These are phyloP conservation scores for Radiomyces spectabilis DNA, from an alignment of 192 early-diverging fungal species.

Conservation along the genomic window DNA sequence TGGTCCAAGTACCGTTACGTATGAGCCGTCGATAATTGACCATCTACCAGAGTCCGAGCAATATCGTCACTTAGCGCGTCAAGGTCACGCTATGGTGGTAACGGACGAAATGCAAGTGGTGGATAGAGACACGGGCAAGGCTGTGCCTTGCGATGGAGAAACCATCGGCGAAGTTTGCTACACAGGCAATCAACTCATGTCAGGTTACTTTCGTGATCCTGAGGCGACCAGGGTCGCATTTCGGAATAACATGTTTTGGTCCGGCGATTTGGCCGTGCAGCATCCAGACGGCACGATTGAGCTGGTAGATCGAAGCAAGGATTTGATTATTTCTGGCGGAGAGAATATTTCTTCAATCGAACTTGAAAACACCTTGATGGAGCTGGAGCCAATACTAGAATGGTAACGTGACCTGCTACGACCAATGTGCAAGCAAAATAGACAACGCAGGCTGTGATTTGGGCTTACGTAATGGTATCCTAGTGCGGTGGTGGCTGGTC, in stretches of 20 bases:
- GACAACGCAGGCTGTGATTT: neutral
- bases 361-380: slow-evolving; percentile 43
- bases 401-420: slow-evolving; percentile 10
- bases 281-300: slow-evolving; percentile 53
- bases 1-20: slow-evolving; percentile 37
- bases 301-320: slow-evolving; percentile 51
- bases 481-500: slow-evolving; percentile 45
- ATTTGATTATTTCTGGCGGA: slow-evolving; percentile 57
- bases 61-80: slow-evolving; percentile 37
- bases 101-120: slow-evolving; percentile 47
- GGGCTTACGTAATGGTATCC: neutral
- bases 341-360: slow-evolving; percentile 54
- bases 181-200: slow-evolving; percentile 51
- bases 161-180: slow-evolving; percentile 50
- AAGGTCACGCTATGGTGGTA: slow-evolving; percentile 41
- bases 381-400: slow-evolving; percentile 43
- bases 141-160: slow-evolving; percentile 41
- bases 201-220: slow-evolving; percentile 41
- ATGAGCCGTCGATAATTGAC: slow-evolving; percentile 25
- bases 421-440: neutral
- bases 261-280: slow-evolving; percentile 54
- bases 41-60: slow-evolving; percentile 22
- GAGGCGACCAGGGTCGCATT: slow-evolving; percentile 51
- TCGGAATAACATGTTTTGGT: slow-evolving; percentile 45
- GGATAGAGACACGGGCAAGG: slow-evolving; percentile 29